Base-by-base conservation (phyloP, 164 flowering plant species). In the Piper betle region DNA sequence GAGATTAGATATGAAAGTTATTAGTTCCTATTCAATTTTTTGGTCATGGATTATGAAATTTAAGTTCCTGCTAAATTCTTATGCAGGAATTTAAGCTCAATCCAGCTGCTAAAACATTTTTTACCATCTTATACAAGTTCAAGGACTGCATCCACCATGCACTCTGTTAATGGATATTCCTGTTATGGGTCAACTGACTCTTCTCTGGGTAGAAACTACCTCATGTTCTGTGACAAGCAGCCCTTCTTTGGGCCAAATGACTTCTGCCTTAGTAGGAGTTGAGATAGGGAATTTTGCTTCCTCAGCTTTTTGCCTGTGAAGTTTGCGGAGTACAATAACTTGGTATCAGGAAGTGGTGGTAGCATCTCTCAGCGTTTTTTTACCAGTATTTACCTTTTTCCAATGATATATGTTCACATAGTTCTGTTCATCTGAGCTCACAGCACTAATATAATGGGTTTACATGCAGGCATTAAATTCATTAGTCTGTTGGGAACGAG, bases 1-100 rank as follows among this genome's bases (percentile, higher is more conserved):
- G n/a, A n/a, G n/a, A n/a, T n/a, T n/a, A n/a, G n/a, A n/a, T n/a
- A n/a, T n/a, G n/a, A n/a, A n/a, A n/a, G n/a, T n/a, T n/a, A n/a
- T n/a, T n/a, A n/a, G n/a, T n/a, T n/a, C n/a, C n/a, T n/a, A n/a
- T n/a, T n/a, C n/a, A n/a, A n/a, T n/a, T n/a, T n/a, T n/a, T n/a
- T n/a, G n/a, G n/a, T n/a, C n/a, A n/a, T n/a, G n/a, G n/a, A n/a
- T n/a, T n/a, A n/a, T n/a, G n/a, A n/a, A n/a, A n/a, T n/a, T n/a
- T n/a, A n/a, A n/a, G n/a, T n/a, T 37, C 33, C 3, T 13, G 39
- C 58, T 40, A 20, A 25, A 62, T 13, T 10, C 54, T 41, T 71
- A 56, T 66, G 17, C 62, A 86, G 96, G 91, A 79, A 68, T 88
- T 80, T 54, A 88, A 88, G 79, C 93, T 88, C 66, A 88, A 88